These are phyloP conservation scores for Pythium insidiosum DNA, from an alignment of 352 stramenopile genomes.

Conservation along the genomic window DNA sequence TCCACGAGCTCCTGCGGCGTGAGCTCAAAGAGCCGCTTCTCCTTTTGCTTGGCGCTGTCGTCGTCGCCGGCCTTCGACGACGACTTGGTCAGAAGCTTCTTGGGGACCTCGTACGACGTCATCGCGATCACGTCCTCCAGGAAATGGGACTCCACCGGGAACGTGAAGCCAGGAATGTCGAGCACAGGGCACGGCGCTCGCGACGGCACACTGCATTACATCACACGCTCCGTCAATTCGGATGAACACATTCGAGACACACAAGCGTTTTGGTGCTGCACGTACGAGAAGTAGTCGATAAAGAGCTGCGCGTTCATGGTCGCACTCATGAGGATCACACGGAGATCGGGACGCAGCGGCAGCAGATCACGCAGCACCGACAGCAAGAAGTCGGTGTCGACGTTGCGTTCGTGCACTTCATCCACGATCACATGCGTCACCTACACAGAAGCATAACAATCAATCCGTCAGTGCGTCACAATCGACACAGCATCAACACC, in stretches of 20 bases:
- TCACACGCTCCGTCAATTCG: too few relatives aligned
- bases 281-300: conserved; percentile 78
- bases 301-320: conserved; percentile 92
- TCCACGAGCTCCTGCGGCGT: conserved; percentile 42
- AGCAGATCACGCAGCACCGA: conserved; percentile 86
- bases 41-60: conserved; percentile 12
- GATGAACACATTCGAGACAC: too few relatives aligned
- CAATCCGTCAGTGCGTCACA: neutral
- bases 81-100: conserved; percentile 39
- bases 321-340: conserved; percentile 95
- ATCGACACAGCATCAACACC: too few relatives aligned
- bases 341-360: conserved; percentile 61
- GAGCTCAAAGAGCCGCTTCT: conserved; percentile 21
- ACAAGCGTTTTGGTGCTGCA: too few relatives aligned
- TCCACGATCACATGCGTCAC: conserved; percentile 98
- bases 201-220: too few relatives aligned
- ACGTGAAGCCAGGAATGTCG: conserved; percentile 82
- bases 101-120: conserved; percentile 55
- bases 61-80: conserved; percentile 16
- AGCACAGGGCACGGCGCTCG: conserved; percentile 50
- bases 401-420: conserved; percentile 96
- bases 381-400: conserved; percentile 96
- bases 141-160: conserved; percentile 70
- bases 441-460: conserved; percentile 5
- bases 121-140: conserved; percentile 67